A percentile compares a stretch with the other conserved stretches of the same genome.
Conservation (phyloP, 805 yeast species). For the Metschnikowia orientalis region DNA sequence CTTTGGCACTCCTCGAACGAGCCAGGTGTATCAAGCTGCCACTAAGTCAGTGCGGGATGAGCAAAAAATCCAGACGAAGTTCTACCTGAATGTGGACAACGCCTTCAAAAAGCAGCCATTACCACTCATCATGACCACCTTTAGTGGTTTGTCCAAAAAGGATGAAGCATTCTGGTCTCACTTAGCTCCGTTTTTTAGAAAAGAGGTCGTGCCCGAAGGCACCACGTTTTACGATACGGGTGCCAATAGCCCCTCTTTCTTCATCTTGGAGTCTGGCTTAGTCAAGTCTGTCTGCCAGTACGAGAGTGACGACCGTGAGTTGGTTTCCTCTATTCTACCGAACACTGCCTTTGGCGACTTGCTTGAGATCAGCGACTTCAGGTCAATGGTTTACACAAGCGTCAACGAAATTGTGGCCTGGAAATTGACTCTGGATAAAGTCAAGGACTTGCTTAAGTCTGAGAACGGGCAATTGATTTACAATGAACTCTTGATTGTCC, state of each 20-base stretch:
- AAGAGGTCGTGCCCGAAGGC: constrained; percentile 45
- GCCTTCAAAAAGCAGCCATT: constrained; percentile 50
- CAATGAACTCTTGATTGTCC: constrained; percentile 59
- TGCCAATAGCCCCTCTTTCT: constrained; percentile 47
- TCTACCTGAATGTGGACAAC: constrained; percentile 36
- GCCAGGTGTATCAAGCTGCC: constrained; percentile 51
- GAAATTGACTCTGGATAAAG: constrained; percentile 49
- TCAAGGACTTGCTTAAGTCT: constrained; percentile 44
- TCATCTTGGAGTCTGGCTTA: constrained; percentile 49
- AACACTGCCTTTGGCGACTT: constrained; percentile 72
- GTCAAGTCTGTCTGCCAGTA: constrained; percentile 35
- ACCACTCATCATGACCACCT: constrained; percentile 59
- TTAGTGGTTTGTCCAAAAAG: constrained; percentile 52
- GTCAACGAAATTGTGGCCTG: constrained; percentile 66
- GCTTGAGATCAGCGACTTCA: constrained; percentile 28
- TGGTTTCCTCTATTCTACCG: constrained; percentile 52
- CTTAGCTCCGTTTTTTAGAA: constrained; percentile 49
- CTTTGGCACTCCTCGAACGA: constrained; percentile 50
- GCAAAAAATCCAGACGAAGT: constrained; percentile 44
- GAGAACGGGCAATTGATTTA: constrained; percentile 48
- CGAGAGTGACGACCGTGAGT: constrained; percentile 35
- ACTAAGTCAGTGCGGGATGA: constrained; percentile 41
- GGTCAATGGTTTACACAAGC: constrained; percentile 47
- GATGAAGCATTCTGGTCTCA: constrained; percentile 59
- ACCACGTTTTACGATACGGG: constrained; percentile 44